Evolutionary conservation across 768 basidiomycete species (phyloP).

Genomic region (Lactifluus hygrophoroides): DNA sequence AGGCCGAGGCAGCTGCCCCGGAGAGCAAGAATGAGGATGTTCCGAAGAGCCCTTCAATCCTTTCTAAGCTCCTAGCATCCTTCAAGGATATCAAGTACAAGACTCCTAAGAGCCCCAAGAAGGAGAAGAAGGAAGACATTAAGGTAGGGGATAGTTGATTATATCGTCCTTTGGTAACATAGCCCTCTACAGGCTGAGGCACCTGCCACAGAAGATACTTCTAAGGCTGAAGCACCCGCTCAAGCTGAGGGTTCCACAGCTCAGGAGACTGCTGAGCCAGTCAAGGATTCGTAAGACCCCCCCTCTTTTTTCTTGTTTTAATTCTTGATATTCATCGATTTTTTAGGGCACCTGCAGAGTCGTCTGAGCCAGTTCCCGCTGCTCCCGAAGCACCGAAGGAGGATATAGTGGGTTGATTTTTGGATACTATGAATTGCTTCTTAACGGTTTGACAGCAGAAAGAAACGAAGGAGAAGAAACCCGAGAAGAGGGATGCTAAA

Average conservation of each 20-base stretch:
- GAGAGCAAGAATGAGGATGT: conserved; percentile 66
- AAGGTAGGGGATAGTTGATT: conserved; percentile 34
- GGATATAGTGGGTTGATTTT: conserved; percentile 40
- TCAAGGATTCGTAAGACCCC: conserved; percentile 59
- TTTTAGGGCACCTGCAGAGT: conserved; percentile 25
- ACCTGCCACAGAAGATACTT: conserved; percentile 33
- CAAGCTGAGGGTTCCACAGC: conserved; percentile 51
- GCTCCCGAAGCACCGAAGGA: conserved; percentile 42
- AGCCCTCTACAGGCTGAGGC: conserved; percentile 24
- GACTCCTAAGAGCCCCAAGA: conserved; percentile 55
- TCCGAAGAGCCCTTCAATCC: conserved; percentile 71
- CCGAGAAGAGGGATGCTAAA: conserved; percentile 35
- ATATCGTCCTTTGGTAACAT: background rate
- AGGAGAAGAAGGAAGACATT: conserved; percentile 70
- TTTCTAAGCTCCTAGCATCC: conserved; percentile 70
- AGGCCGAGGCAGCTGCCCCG: conserved; percentile 39
- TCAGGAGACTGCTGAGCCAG: conserved; percentile 36
- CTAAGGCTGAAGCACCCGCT: conserved; percentile 38
- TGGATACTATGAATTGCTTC: background rate
- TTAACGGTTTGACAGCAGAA: conserved; percentile 23
- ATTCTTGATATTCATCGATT: background rate
- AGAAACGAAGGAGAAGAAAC: conserved; percentile 37
- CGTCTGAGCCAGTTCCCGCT: conserved; percentile 24
- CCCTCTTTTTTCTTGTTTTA: background rate
- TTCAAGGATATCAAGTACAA: conserved; percentile 49